phyloP scores from a whole-genome alignment of 495 filamentous ascomycete genomes.

The Penicillium verhagenii region DNA sequence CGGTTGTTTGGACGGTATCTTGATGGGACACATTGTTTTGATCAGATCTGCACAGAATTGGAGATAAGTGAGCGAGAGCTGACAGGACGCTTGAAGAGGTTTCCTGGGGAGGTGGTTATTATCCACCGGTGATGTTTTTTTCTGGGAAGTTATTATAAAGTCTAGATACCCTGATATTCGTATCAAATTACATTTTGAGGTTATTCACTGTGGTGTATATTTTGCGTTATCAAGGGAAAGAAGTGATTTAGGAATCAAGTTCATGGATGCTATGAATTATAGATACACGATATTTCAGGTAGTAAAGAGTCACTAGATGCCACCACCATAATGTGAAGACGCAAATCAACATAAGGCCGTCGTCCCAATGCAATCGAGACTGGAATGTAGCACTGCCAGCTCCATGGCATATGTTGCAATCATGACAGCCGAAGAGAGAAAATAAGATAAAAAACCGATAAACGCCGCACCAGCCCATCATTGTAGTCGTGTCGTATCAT shows the following conservation, averaged over 20 bases:
- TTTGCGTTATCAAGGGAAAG: neutral
- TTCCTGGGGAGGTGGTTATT: constrained; percentile 52
- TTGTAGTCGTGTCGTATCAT: constrained; percentile 22
- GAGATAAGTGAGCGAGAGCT: constrained; percentile 57
- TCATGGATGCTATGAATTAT: neutral
- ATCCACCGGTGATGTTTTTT: constrained; percentile 49
- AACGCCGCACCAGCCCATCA: constrained; percentile 23
- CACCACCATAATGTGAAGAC: neutral
- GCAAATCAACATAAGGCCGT: neutral
- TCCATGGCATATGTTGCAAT: neutral
- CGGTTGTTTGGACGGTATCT: constrained; percentile 61
- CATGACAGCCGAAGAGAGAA: neutral
- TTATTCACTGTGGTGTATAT: neutral
- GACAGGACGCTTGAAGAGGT: constrained; percentile 48
- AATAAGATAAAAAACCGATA: neutral
- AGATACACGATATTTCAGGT: neutral
- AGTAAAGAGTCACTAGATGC: neutral
- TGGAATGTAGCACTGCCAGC: neutral
- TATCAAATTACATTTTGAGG: neutral
- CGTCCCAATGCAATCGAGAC: neutral
- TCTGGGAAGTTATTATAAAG: constrained; percentile 1
- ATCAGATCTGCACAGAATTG: constrained; percentile 85
- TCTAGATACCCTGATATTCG: constrained; percentile 14
- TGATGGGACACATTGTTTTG: constrained; percentile 81
- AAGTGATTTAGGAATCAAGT: neutral